Conservation (phyloP, 306 rosid species). For the Vachellia collinsii region DNA sequence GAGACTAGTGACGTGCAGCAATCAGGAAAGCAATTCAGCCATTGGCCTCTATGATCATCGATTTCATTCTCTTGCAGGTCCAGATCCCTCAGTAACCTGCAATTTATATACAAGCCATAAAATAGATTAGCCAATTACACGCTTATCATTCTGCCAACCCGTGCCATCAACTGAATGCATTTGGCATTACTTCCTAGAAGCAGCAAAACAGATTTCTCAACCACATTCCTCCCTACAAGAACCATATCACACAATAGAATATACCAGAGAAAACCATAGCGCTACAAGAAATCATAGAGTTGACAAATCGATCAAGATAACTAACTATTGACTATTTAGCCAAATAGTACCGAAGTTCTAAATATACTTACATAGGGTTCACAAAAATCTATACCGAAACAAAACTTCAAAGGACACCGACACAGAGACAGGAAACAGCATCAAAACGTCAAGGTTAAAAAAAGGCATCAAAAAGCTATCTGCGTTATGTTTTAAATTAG, state of each 20-base stretch:
- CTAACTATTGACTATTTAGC: neutral
- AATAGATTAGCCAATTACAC: neutral
- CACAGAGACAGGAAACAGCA: slow-evolving; percentile 25
- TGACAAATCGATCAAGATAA: slow-evolving; percentile 2
- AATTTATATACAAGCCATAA: neutral
- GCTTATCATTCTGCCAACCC: neutral
- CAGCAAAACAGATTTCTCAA: slow-evolving; percentile 12
- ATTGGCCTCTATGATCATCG: slow-evolving; percentile 78
- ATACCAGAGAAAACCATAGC: neutral
- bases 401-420: slow-evolving; percentile 24
- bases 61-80: slow-evolving; percentile 97
- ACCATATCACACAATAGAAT: neutral
- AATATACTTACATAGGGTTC: neutral
- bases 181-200: neutral
- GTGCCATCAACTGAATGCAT: neutral
- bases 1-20: slow-evolving; percentile 77
- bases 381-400: neutral
- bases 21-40: slow-evolving; percentile 95
- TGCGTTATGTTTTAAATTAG: neutral
- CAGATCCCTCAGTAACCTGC: slow-evolving; percentile 82
- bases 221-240: neutral
- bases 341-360: neutral
- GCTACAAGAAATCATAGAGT: neutral
- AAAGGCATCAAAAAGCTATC: neutral
- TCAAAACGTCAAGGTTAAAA: neutral